Percentiles rank a stretch among this genome's conserved stretches.
Conservation (phyloP, 129 eudicot species). For the Calendula officinalis region DNA sequence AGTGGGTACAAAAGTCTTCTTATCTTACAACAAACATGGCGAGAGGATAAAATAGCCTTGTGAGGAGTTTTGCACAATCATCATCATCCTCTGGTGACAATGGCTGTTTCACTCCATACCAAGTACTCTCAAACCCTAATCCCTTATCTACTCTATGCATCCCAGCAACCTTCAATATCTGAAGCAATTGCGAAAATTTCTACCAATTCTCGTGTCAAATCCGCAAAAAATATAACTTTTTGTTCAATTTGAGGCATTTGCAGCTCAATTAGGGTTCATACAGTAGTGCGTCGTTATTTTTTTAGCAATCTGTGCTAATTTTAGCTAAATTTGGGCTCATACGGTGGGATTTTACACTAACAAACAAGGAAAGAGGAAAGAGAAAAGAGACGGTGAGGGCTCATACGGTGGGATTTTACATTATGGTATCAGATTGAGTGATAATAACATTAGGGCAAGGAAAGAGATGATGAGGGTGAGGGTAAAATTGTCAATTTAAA, state of each 20-base stretch:
- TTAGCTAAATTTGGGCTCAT: constrained; percentile 23
- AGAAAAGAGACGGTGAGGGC: no score
- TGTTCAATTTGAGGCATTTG: constrained; percentile 3
- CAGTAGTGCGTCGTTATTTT: not conserved
- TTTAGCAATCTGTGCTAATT: not conserved
- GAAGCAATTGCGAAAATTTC: not conserved
- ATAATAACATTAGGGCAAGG: no score
- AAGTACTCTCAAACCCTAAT: constrained; percentile 29
- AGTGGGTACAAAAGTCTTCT: constrained; percentile 6
- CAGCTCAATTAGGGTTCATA: constrained; percentile 26
- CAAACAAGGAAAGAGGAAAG: no score
- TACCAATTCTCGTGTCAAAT: not conserved
- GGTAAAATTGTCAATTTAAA: no score
- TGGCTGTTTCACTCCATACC: constrained; percentile 30
- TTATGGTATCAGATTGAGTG: no score
- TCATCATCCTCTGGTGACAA: constrained; percentile 28
- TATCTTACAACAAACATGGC: constrained; percentile 23
- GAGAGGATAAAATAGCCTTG: constrained; percentile 22
- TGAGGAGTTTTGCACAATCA: constrained; percentile 14
- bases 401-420: no score
- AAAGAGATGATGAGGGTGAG: no score
- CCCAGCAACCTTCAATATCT: constrained; percentile 7
- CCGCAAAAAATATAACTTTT: not conserved
- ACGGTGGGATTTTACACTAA: constrained; percentile 5
- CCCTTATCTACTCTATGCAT: not conserved